A percentile compares a stretch with the other conserved stretches of the same genome.
Evolutionary conservation across 2,329 filamentous ascomycete genomes (phyloP).

Genomic region (Aureobasidium musti): DNA sequence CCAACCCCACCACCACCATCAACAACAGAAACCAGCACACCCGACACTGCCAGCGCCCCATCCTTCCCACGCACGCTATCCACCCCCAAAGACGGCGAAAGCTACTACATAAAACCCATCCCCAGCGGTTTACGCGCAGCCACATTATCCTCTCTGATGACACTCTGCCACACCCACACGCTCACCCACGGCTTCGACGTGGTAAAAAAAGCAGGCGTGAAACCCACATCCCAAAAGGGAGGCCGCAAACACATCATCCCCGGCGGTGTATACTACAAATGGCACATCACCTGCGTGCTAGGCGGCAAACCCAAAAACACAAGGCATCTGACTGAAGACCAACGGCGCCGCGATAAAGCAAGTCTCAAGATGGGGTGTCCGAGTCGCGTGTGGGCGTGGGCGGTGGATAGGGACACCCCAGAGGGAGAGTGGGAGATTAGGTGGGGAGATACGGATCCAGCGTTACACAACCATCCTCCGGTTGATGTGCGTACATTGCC

Average conservation of each 20-base stretch:
- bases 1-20: not conserved
- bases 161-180: conserved; percentile 17
- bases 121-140: not conserved
- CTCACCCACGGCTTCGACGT: conserved; percentile 22
- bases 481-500: conserved; percentile 17
- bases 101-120: conserved; percentile 25
- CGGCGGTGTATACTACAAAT: not conserved
- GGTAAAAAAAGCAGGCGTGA: conserved; percentile 20
- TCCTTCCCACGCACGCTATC: not conserved
- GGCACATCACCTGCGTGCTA: conserved; percentile 12
- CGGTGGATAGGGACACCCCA: not conserved
- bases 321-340: conserved; percentile 6
- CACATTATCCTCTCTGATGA: not conserved
- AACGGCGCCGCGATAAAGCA: not conserved
- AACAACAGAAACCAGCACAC: not conserved
- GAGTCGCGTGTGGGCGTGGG: conserved; percentile 19
- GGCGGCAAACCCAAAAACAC: conserved; percentile 14
- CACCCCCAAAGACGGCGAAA: conserved; percentile 18
- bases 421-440: conserved; percentile 23
- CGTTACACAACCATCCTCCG: conserved; percentile 24
- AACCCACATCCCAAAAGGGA: not conserved
- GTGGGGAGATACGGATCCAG: conserved; percentile 22
- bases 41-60: not conserved
- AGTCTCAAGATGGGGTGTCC: conserved; percentile 11
- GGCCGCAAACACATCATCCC: conserved; percentile 6